phyloP scores from a whole-genome alignment of 192 early-diverging fungal genomes.

The Cladochytrium replicatum region DNA sequence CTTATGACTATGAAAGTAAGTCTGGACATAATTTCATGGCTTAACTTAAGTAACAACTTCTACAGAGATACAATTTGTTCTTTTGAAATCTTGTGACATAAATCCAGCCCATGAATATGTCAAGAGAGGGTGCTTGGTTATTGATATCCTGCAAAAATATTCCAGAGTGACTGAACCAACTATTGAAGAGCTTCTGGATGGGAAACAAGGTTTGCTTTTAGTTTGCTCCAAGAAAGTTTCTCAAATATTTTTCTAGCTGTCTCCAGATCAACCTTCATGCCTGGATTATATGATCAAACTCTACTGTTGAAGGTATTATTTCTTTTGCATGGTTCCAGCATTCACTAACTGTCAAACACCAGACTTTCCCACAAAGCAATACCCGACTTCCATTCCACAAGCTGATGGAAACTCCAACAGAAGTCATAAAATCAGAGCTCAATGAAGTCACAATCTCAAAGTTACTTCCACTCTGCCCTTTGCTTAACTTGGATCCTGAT shows the following conservation, averaged over 20 bases:
- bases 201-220: conserved; percentile 6
- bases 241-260: no score
- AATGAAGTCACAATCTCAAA: conserved; percentile 34
- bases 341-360: no score
- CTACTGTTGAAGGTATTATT: no score
- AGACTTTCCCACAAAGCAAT: conserved; percentile 25
- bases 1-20: conserved; percentile 61
- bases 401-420: conserved; percentile 38
- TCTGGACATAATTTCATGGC: conserved; percentile 1
- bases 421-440: conserved; percentile 42
- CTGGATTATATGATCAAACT: no score
- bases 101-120: conserved; percentile 31
- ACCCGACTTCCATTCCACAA: conserved; percentile 55
- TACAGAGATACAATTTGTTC: conserved; percentile 43
- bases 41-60: no score
- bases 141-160: conserved; percentile 48
- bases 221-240: no score
- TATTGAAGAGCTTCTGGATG: conserved; percentile 34
- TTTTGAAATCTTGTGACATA: conserved; percentile 37
- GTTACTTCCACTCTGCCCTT: conserved; percentile 43
- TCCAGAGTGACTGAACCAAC: conserved; percentile 30
- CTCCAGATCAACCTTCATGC: no score
- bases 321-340: no score
- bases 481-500: conserved; percentile 45
- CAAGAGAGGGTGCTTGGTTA: conserved; percentile 26